These are phyloP conservation scores for Fomitopsis palustris DNA, from an alignment of 1,284 basidiomycete genomes.

Conservation along the genomic window DNA sequence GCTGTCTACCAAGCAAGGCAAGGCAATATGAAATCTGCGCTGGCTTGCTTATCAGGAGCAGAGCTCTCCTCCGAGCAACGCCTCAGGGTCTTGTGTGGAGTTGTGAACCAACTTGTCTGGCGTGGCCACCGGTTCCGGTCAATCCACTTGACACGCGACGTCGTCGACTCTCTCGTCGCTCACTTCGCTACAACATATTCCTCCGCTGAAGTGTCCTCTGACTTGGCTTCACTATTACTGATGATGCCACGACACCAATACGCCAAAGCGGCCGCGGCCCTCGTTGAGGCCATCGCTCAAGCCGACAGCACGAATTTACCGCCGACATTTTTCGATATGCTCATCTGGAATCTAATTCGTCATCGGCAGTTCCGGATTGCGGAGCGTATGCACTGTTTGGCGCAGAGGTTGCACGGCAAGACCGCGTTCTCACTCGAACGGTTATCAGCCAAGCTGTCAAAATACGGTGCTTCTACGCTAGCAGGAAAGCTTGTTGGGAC, in stretches of 20 bases:
- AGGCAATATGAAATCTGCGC: slow-evolving; percentile 4
- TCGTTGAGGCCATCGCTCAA: slow-evolving; percentile 6
- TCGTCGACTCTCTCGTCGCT: slow-evolving; percentile 1
- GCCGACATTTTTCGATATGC: slow-evolving; percentile 2
- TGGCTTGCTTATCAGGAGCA: slow-evolving; percentile 7
- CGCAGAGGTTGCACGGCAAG: not conserved
- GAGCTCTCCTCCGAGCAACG: slow-evolving; percentile 11
- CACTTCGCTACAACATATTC: not conserved
- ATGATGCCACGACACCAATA: slow-evolving; percentile 1
- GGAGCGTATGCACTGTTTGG: slow-evolving; percentile 2
- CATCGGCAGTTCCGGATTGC: slow-evolving; percentile 17
- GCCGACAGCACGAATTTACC: slow-evolving; percentile 5
- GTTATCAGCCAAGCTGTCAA: not conserved
- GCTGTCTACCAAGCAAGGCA: slow-evolving; percentile 10
- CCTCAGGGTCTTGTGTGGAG: slow-evolving; percentile 2
- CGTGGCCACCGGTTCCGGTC: slow-evolving; percentile 4
- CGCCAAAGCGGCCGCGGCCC: not conserved
- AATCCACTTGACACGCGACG: not conserved
- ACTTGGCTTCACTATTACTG: not conserved
- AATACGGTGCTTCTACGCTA: slow-evolving; percentile 6
- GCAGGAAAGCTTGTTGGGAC: slow-evolving; percentile 1
- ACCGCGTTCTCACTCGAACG: slow-evolving; percentile 2
- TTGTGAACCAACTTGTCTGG: slow-evolving; percentile 9
- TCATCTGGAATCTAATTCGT: slow-evolving; percentile 13
- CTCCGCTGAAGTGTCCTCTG: not conserved